Base-by-base conservation (phyloP, 2,329 filamentous ascomycete species). In the Colletotrichum sp. region DNA sequence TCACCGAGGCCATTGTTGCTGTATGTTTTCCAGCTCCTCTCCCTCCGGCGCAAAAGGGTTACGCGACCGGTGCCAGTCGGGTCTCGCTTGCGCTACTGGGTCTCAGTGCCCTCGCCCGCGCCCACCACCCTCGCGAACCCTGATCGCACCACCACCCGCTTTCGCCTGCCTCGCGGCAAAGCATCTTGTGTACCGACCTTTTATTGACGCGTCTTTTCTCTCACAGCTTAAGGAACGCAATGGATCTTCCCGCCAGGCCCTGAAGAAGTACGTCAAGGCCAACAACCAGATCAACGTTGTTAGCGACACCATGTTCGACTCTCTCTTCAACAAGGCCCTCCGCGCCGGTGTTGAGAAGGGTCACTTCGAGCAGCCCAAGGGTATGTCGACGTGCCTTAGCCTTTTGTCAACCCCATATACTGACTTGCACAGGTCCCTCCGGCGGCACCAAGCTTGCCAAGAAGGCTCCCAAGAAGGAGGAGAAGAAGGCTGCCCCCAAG, bases 381-480 rank as follows among this genome's bases (percentile, higher is more conserved):
- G 95, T 95, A 90, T 80, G 92, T 89, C 36, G 63, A 24, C 12
- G 28, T 55, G 8, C 44, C 6, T 16, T 24, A 5, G 10, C 44
- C 18, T 12, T 15, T n/a, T 21, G 15, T 39, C 18, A 16, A 26
- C 21, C 9, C 44, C 30, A 12, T 60, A 34, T 78, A 62, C 76
- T 84, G 66, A 84, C 63, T 34, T 12, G 21, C 26, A 63, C 76
- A 96, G 94, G 94, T 82, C 90, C 95, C 76, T 98, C 96, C 78
- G 96, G 96, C 77, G 94, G 95, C 80, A 95, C 97, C 87, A 98
- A 98, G 93, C 93, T 98, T 76, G 94, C 94, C 76, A 96, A 96
- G 93, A 78, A 82, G 26, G 84, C 85, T 79, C 80, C 84, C 69
- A 87, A 87, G 84, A 84, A 84, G 81, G 82, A 82, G 71, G 84